Evolutionary conservation across 441 rosid species (phyloP).

Genomic region (Raphanus hybrid): DNA sequence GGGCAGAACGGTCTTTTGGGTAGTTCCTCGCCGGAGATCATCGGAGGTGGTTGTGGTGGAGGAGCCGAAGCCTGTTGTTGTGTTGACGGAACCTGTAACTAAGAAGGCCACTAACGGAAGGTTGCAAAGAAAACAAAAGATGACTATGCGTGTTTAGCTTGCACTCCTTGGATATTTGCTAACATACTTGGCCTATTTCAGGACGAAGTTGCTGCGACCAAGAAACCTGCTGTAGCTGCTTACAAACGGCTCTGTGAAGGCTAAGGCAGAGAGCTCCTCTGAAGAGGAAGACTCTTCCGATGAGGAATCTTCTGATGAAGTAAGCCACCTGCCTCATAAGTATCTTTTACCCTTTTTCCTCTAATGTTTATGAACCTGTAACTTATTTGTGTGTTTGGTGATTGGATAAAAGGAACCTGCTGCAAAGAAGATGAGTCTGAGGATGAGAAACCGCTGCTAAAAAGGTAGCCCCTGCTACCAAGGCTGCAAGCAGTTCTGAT

Average conservation of each 20-base stretch:
- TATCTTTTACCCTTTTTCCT: background rate
- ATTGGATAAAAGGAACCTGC: slow-evolving; percentile 20
- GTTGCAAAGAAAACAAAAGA: slow-evolving; percentile 31
- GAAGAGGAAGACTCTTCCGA: slow-evolving; percentile 37
- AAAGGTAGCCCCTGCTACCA: slow-evolving; percentile 37
- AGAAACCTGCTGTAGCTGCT: slow-evolving; percentile 31
- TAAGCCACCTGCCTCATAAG: background rate
- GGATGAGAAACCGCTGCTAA: slow-evolving; percentile 43
- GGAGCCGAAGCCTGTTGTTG: background rate
- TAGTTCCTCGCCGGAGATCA: slow-evolving; percentile 62
- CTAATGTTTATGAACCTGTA: background rate
- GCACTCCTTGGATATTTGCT: background rate
- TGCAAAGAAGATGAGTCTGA: slow-evolving; percentile 39
- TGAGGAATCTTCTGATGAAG: slow-evolving; percentile 42
- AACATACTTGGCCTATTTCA: background rate
- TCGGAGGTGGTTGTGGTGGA: slow-evolving; percentile 52
- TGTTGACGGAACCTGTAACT: background rate
- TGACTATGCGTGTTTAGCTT: background rate
- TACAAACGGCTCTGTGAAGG: slow-evolving; percentile 25
- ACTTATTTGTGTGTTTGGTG: background rate
- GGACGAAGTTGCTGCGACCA: slow-evolving; percentile 32
- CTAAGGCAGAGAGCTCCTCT: slow-evolving; percentile 36
- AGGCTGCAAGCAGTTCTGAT: slow-evolving; percentile 43
- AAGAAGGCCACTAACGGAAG: slow-evolving; percentile 33
- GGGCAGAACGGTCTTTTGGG: slow-evolving; percentile 52